A percentile compares a stretch with the other conserved stretches of the same genome.
Evolutionary conservation across 345 rosid genomes (phyloP).

Genomic region (Carallia brachiata): DNA sequence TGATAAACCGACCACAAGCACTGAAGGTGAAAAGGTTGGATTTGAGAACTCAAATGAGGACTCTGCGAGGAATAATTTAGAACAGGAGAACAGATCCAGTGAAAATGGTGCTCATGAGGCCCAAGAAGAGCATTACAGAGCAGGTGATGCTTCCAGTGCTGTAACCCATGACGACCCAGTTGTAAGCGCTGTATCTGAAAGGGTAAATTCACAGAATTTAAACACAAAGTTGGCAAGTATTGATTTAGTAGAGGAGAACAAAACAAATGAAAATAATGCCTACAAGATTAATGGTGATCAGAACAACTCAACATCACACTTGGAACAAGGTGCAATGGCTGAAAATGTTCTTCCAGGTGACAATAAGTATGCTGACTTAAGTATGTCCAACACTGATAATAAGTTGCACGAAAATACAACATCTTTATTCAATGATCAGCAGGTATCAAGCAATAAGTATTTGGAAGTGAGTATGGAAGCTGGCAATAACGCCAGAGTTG

Average conservation of each 20-base stretch:
- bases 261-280: constrained; percentile 6
- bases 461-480: constrained; percentile 35
- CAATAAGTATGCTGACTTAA: constrained; percentile 25
- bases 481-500: constrained; percentile 22
- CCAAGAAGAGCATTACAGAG: constrained; percentile 74
- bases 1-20: constrained; percentile 38
- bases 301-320: constrained; percentile 28
- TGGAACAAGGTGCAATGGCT: constrained; percentile 25
- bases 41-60: constrained; percentile 37
- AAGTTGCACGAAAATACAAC: constrained; percentile 14
- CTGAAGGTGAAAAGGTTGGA: constrained; percentile 41
- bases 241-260: constrained; percentile 21
- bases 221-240: constrained; percentile 28
- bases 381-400: constrained; percentile 18
- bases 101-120: constrained; percentile 49
- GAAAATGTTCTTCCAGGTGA: constrained; percentile 22
- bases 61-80: constrained; percentile 18
- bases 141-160: constrained; percentile 95
- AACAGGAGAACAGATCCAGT: constrained; percentile 21
- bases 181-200: constrained; percentile 35
- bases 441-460: constrained; percentile 18
- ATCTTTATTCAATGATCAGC: constrained; percentile 9
- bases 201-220: constrained; percentile 36
- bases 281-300: constrained; percentile 20
- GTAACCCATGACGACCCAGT: constrained; percentile 65